Evolutionary conservation across 805 yeast genomes (phyloP).

Genomic region (Jamesozyma rosinii): DNA sequence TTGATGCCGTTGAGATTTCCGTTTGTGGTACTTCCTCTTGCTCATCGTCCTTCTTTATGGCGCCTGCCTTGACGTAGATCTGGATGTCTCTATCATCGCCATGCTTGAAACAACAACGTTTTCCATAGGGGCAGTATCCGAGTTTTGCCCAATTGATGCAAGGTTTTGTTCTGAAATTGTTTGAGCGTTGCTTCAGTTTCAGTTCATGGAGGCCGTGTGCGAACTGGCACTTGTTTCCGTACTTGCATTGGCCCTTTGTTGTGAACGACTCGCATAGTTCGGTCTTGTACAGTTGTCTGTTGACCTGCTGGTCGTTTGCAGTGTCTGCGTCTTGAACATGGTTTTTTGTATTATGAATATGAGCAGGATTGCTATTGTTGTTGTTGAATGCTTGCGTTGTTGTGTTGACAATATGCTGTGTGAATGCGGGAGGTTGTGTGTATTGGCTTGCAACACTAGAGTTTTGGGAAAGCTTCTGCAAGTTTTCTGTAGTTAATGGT

Average conservation of each 20-base stretch:
- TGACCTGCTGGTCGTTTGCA: slow-evolving; percentile 20
- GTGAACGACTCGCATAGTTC: slow-evolving; percentile 77
- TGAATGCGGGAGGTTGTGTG: not conserved
- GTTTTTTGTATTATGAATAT: not conserved
- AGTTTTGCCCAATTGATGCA: slow-evolving; percentile 80
- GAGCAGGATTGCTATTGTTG: not conserved
- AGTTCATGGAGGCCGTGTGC: slow-evolving; percentile 82
- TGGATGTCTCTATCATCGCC: slow-evolving; percentile 35
- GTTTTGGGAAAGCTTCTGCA: slow-evolving; percentile 13
- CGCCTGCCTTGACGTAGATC: slow-evolving; percentile 23
- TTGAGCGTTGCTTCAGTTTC: slow-evolving; percentile 53
- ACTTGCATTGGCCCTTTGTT: slow-evolving; percentile 67
- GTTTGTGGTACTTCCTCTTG: not conserved
- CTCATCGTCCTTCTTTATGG: slow-evolving; percentile 2
- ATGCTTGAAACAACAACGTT: slow-evolving; percentile 86
- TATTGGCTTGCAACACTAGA: not conserved
- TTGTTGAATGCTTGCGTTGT: not conserved
- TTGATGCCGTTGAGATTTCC: not conserved
- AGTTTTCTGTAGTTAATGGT: slow-evolving; percentile 28
- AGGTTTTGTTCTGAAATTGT: slow-evolving; percentile 84
- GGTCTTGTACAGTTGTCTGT: slow-evolving; percentile 76
- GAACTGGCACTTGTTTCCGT: slow-evolving; percentile 86
- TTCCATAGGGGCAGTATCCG: slow-evolving; percentile 82
- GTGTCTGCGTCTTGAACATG: slow-evolving; percentile 1
- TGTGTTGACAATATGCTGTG: not conserved